Base-by-base conservation (phyloP, 2,329 filamentous ascomycete species). In the Aspergillaceae sp. region DNA sequence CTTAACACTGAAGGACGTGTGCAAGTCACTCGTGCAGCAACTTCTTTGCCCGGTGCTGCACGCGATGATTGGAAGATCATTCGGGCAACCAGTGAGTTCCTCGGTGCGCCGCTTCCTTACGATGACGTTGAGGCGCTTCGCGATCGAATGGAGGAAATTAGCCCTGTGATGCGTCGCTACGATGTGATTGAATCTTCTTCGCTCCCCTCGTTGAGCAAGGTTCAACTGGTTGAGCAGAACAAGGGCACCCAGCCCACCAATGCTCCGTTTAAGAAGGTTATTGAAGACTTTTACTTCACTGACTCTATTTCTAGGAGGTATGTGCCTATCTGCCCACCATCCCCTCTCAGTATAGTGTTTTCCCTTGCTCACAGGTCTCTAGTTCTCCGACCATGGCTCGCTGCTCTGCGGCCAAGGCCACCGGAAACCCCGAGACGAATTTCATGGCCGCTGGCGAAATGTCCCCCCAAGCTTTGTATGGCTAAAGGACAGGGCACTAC, bases 1-100 rank as follows among this genome's bases (percentile, higher is more conserved):
- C 81, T 98, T 72, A 98, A 97, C 80, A 97, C 92, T 0, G 92
- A 98, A 71, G 92, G 92, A 47, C 87, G 92, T 59, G 88, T 92
- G 26, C 92, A 98, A 73, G 85, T 95, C 75, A 92, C 87, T 45
- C 86, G 92, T 55, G 84, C 87, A 41, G 92, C 92, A 29, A 94
- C 89, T 34, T 86, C 86, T 40, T 77, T 95, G 54, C 87, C 89
- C 27, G 92, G 92, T 49, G 92, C 89, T 44, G 82, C 91, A 47
- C 82, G 92, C 63, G 91, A 92, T 53, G 92, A 98, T 73, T 98
- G 92, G 92, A 98, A 97, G 81, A 97, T 98, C 62, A 83, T 98
- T 58, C 87, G 92, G 54, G 92, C 92, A 11, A 82, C 79, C 47
- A 92, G 86, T 62, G 92, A 97, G 71, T 96, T 94, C 73, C 77